A percentile compares a stretch with the other conserved stretches of the same genome.
Evolutionary conservation across 768 basidiomycete species (phyloP).

Genomic region (Suillus fuscotomentosus): DNA sequence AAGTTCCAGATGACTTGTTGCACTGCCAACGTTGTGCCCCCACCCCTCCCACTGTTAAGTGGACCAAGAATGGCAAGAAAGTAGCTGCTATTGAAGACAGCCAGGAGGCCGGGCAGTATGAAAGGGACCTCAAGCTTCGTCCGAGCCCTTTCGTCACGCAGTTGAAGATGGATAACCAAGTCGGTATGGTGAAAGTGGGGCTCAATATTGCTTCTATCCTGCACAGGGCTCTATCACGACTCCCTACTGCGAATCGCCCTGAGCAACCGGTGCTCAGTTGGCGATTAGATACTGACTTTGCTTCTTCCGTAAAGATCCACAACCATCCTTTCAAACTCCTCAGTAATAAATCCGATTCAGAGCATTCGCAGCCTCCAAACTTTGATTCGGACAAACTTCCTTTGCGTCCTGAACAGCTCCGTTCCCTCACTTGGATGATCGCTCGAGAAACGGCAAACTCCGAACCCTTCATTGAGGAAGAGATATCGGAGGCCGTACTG

Average conservation of each 20-base stretch:
- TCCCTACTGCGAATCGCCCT: slow-evolving; percentile 56
- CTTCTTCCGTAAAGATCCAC: slow-evolving; percentile 56
- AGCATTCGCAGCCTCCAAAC: slow-evolving; percentile 74
- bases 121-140: slow-evolving; percentile 81
- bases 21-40: slow-evolving; percentile 85
- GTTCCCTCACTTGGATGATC: slow-evolving; percentile 93
- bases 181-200: slow-evolving; percentile 78
- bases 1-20: slow-evolving; percentile 41
- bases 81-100: slow-evolving; percentile 78
- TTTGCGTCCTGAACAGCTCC: slow-evolving; percentile 82
- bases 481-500: slow-evolving; percentile 87
- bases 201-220: slow-evolving; percentile 85
- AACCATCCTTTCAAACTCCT: slow-evolving; percentile 65
- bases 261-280: slow-evolving; percentile 61
- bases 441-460: slow-evolving; percentile 64
- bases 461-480: slow-evolving; percentile 85
- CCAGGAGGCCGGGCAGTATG: slow-evolving; percentile 84
- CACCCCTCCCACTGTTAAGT: slow-evolving; percentile 67
- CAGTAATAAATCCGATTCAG: slow-evolving; percentile 73
- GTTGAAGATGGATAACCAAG: slow-evolving; percentile 60
- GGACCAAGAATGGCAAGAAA: slow-evolving; percentile 61
- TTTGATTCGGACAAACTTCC: slow-evolving; percentile 53
- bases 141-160: slow-evolving; percentile 88
- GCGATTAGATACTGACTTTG: slow-evolving; percentile 79
- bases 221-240: slow-evolving; percentile 80